phyloP scores from a whole-genome alignment of 768 basidiomycete genomes.

The Imleria badia region DNA sequence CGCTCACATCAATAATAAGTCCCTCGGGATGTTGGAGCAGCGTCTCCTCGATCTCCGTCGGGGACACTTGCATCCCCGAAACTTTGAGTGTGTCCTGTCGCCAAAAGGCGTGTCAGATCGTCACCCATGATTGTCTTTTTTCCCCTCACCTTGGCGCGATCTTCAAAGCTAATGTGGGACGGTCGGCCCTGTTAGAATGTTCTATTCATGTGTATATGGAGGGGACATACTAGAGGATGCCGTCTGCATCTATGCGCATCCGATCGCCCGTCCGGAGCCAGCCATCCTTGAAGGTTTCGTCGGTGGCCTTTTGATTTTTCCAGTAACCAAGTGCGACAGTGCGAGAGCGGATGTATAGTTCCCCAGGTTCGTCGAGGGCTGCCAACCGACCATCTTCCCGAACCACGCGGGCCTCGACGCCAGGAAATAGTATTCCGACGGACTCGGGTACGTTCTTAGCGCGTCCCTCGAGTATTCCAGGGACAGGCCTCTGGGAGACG shows the following conservation, averaged over 20 bases:
- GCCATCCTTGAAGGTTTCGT: conserved; percentile 64
- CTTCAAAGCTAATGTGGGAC: conserved; percentile 54
- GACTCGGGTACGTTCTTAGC: conserved; percentile 41
- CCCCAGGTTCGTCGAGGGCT: conserved; percentile 59
- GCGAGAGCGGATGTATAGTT: conserved; percentile 56
- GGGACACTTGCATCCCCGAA: conserved; percentile 78
- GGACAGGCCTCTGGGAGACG: conserved; percentile 42
- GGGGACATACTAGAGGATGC: conserved; percentile 60
- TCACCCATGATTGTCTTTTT: background rate
- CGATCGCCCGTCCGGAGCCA: conserved; percentile 79
- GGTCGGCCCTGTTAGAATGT: background rate
- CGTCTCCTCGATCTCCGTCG: conserved; percentile 71
- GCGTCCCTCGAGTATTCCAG: conserved; percentile 47
- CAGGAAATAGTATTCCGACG: conserved; percentile 60
- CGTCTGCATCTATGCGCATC: conserved; percentile 58
- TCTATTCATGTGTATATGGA: background rate
- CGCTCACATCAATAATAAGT: conserved; percentile 63
- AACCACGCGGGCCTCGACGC: conserved; percentile 62
- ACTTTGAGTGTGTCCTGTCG: conserved; percentile 75
- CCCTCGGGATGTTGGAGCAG: conserved; percentile 60
- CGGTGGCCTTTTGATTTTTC: conserved; percentile 66
- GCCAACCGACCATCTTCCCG: conserved; percentile 59
- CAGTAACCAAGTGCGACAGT: conserved; percentile 70
- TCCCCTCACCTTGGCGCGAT: conserved; percentile 63
- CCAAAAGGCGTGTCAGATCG: background rate